Evolutionary conservation across 352 stramenopile genomes (phyloP), one percentile per base, ranked within the genome.

Genomic region (Phytophthora cajani): DNA sequence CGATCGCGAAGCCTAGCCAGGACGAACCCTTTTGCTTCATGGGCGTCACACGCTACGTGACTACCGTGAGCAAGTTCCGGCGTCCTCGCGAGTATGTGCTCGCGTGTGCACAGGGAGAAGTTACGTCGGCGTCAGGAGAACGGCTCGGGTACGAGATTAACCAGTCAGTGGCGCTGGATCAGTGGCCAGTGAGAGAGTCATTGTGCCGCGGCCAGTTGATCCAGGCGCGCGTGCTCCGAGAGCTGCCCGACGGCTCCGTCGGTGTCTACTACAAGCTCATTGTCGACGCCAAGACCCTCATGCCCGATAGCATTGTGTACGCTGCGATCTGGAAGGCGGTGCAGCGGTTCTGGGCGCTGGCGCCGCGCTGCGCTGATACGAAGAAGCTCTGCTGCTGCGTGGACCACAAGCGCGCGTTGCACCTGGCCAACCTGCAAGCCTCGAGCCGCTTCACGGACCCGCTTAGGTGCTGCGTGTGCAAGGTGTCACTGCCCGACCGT

Each of bases 191-290:
- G 14, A n/a, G n/a, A 12, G 42, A 50, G 6, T 50, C 42, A 19
- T 10, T 50, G n/a, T 17, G 8, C 42, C 42, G 42, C 42, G 42
- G 42, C n/a, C 17, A 50, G 16, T 19, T 50, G 42, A 50, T 50
- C 42, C 42, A 50, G 7, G 42, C 42, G 5, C 42, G 42, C n/a
- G 42, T 50, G 42, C 42, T 50, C n/a, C 42, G 42, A 50, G 42
- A 50, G 42, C 42, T 50, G 16, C 42, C 42, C 42, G 42, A 50
- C n/a, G 42, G 42, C 42, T 50, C 42, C 8, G 8, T 50, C 17
- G 42, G 42, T 7, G 42, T 50, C 42, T 50, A 50, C 42, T 50
- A 50, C 42, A 50, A 50, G 42, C n/a, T 50, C 42, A 50, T 50
- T 10, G 42, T 21, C 42, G 42, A 50, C 42, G 42, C 42, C 42